A percentile compares a stretch with the other conserved stretches of the same genome.
phyloP scores from a whole-genome alignment of 345 rosid genomes.

The Dipteronia sinensis region DNA sequence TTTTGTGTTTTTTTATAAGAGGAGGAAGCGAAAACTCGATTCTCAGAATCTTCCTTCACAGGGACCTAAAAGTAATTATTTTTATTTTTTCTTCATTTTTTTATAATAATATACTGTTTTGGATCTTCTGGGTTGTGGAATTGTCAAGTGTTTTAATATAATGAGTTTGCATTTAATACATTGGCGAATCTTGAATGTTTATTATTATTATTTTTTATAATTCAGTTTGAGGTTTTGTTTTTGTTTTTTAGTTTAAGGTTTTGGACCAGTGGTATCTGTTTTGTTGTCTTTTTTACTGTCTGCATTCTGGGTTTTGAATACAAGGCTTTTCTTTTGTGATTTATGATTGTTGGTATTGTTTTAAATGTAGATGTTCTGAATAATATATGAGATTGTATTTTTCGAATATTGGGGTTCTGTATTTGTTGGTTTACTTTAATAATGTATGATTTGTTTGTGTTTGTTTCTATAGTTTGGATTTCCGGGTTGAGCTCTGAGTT shows the following conservation, averaged over 20 bases:
- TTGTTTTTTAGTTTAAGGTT: background rate
- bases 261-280: background rate
- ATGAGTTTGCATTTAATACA: background rate
- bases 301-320: background rate
- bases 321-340: background rate
- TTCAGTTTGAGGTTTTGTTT: background rate
- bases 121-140: background rate
- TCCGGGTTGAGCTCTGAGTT: background rate
- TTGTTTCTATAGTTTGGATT: background rate
- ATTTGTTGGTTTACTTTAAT: background rate
- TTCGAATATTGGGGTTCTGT: too few species aligned
- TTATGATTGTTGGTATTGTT: background rate
- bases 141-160: too few species aligned
- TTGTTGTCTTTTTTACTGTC: background rate
- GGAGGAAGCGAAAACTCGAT: constrained; percentile 31
- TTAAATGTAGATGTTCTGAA: too few species aligned
- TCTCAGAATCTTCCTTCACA: constrained; percentile 3
- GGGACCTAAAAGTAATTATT: constrained; percentile 22
- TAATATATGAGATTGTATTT: background rate
- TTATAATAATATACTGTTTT: background rate
- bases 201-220: background rate
- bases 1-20: constrained; percentile 19
- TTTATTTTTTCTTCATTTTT: background rate
- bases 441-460: background rate
- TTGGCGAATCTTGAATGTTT: background rate